Evolutionary conservation across 2,329 filamentous ascomycete species (phyloP).

Genomic region (Penicillium sp.): DNA sequence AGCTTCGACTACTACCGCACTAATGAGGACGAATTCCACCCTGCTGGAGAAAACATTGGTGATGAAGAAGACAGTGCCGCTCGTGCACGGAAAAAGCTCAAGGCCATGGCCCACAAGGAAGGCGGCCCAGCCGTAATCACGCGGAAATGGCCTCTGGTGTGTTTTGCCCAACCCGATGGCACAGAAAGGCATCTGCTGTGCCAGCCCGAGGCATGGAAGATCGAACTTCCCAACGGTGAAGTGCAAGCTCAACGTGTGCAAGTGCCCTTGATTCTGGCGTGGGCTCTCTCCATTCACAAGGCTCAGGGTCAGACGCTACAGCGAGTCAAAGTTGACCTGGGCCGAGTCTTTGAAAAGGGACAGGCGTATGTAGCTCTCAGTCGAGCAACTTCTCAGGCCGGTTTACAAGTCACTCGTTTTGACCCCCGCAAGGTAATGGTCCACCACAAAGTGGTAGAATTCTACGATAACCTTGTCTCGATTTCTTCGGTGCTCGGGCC

Average conservation of each 20-base stretch:
- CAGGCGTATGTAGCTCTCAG: conserved; percentile 96
- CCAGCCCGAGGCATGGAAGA: conserved; percentile 89
- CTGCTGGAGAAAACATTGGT: conserved; percentile 48
- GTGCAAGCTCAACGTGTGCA: conserved; percentile 83
- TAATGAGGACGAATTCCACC: conserved; percentile 58
- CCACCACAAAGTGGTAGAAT: conserved; percentile 79
- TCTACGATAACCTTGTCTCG: conserved; percentile 79
- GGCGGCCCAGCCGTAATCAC: conserved; percentile 48
- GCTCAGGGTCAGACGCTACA: conserved; percentile 94
- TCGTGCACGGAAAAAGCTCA: conserved; percentile 57
- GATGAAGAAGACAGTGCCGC: conserved; percentile 45
- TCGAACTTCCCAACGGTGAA: conserved; percentile 93
- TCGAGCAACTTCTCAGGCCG: conserved; percentile 83
- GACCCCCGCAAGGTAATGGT: conserved; percentile 92
- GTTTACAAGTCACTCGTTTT: conserved; percentile 85
- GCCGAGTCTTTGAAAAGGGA: conserved; percentile 91
- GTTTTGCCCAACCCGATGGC: conserved; percentile 78
- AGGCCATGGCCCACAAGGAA: conserved; percentile 51
- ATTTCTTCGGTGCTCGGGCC: conserved; percentile 57
- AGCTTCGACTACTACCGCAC: conserved; percentile 60
- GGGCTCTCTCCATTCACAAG: conserved; percentile 97
- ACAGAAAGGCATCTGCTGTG: conserved; percentile 75
- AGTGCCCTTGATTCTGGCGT: conserved; percentile 86
- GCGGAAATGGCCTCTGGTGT: conserved; percentile 76
- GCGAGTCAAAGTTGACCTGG: conserved; percentile 89